Evolutionary conservation across 345 rosid genomes (phyloP), one percentile per base, ranked within the genome.

Genomic region (Populus nigra): DNA sequence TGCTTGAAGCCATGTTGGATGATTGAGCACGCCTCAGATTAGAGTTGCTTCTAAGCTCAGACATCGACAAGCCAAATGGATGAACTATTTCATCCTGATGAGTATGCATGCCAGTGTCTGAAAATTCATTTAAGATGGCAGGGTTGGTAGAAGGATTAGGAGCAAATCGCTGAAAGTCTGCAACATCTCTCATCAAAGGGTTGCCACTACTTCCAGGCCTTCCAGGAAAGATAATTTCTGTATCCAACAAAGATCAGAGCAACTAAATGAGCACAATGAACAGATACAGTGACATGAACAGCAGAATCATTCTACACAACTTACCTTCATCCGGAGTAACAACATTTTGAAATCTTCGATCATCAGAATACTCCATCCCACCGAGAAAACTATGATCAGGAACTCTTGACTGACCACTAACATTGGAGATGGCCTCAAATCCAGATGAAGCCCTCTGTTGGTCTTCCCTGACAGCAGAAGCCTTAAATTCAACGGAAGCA

Each of bases 1-100:
- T 74, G 73, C 67, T 77, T 50, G 85, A 76, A 57, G 81, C 63
- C 70, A 75, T 55, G 79, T 82, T 78, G 36, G 91, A 83, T 72
- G 84, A 84, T 20, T 71, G 84, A 53, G 77, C 49, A 59, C 5
- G 84, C 70, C 85, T 81, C 75, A 70, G 67, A 79, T 78, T 75
- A 75, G 89, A 83, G 73, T 78, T 53, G 45, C 84, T 84, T 75
- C 80, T 85, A 61, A 88, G 86, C 81, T 91, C 89, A 49, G 96
- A 90, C 92, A 86, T 84, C 87, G 87, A 73, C 72, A 88, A 82
- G 74, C 92, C 91, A 84, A 90, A 90, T 11, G 89, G 93, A 78
- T 88, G 92, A 82, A 88, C 57, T 74, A 83, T 87, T 69, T 85
- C 86, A 68, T 88, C 88, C 72, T 61, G 79, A 82, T 85, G 89